Conservation (phyloP, 257 asterid species). For the Fraxinus quadrangulata region DNA sequence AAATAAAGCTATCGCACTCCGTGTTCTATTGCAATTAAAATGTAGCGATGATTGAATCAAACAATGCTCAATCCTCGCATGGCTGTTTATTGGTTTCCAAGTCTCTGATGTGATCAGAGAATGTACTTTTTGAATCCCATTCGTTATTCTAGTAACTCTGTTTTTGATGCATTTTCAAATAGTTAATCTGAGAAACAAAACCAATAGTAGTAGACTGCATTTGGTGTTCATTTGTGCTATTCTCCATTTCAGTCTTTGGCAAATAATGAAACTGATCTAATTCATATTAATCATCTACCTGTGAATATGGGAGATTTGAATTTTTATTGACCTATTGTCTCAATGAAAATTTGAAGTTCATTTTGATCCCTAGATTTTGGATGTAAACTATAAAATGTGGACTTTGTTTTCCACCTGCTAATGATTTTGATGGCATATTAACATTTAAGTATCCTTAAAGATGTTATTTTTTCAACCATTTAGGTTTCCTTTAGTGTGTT, state of each 20-base stretch:
- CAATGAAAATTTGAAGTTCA: conserved; percentile 14
- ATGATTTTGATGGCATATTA: neutral
- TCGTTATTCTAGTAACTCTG: neutral
- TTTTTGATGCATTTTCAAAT: conserved; percentile 1
- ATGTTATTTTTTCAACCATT: neutral
- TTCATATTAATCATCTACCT: neutral
- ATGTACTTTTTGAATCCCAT: neutral
- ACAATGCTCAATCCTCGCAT: conserved; percentile 1
- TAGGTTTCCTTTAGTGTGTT: conserved; percentile 1
- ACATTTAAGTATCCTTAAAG: neutral
- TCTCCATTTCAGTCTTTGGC: neutral
- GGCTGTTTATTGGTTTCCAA: neutral
- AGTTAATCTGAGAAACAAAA: neutral
- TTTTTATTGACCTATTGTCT: neutral
- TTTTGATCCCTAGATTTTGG: neutral
- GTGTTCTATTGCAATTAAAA: neutral
- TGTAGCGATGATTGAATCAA: neutral
- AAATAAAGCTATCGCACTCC: neutral
- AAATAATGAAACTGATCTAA: neutral
- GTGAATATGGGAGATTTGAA: neutral
- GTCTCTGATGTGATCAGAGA: conserved; percentile 11
- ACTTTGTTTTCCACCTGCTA: neutral
- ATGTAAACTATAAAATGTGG: neutral
- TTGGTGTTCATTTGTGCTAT: neutral
- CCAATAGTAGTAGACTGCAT: neutral